Evolutionary conservation across 2,329 filamentous ascomycete species (phyloP).

Genomic region (Clarireedia sp.): DNA sequence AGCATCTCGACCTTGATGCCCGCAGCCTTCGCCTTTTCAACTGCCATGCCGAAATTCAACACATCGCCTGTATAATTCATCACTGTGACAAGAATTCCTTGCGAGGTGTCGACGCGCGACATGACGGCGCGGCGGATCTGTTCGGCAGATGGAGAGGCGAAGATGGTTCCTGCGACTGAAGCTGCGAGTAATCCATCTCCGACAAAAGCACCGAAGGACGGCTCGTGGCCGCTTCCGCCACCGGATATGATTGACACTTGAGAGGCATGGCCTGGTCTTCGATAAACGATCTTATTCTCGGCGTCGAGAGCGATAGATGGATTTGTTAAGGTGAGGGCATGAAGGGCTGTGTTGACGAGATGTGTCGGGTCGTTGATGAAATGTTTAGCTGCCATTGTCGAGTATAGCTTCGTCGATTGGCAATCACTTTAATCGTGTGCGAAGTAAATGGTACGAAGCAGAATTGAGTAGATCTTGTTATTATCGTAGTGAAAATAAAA

Average conservation of each 20-base stretch:
- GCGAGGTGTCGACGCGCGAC: constrained; percentile 59
- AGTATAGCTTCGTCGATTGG: neutral
- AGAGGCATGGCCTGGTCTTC: constrained; percentile 46
- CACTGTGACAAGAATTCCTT: constrained; percentile 79
- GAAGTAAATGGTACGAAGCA: neutral
- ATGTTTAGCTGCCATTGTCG: constrained; percentile 59
- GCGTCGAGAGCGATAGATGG: constrained; percentile 72
- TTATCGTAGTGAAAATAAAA: neutral
- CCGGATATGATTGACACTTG: constrained; percentile 81
- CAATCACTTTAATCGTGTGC: neutral
- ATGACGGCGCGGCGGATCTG: constrained; percentile 74
- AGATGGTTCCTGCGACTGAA: constrained; percentile 80
- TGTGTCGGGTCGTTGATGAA: constrained; percentile 79
- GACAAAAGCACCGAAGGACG: constrained; percentile 79
- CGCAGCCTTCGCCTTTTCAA: constrained; percentile 80
- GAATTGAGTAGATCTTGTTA: neutral
- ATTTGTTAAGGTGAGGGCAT: constrained; percentile 73
- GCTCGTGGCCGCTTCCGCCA: constrained; percentile 85
- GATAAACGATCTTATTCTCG: constrained; percentile 78
- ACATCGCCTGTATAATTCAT: constrained; percentile 94
- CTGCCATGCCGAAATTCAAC: constrained; percentile 87
- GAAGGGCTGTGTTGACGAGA: constrained; percentile 70
- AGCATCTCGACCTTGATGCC: constrained; percentile 80
- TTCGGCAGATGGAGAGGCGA: constrained; percentile 72
- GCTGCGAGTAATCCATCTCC: constrained; percentile 73